Evolutionary conservation across 2,329 filamentous ascomycete species (phyloP).

Genomic region (Aspergillus melleus): DNA sequence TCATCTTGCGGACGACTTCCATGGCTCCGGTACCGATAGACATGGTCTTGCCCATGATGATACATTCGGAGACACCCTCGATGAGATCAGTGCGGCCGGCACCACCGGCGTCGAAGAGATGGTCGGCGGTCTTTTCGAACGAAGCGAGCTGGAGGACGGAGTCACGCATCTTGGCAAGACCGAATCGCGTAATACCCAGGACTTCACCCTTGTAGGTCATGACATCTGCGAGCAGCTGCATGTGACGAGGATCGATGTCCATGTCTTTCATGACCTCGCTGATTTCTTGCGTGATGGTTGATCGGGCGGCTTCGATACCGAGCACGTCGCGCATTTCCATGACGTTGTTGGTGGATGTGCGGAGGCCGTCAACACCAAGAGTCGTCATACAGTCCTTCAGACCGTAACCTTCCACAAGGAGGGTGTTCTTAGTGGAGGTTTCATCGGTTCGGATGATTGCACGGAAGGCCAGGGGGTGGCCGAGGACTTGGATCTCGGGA

Average conservation of each 20-base stretch:
- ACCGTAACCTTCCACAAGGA: conserved; percentile 92
- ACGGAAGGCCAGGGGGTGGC: conserved; percentile 80
- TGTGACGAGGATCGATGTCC: conserved; percentile 95
- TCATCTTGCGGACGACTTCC: conserved; percentile 78
- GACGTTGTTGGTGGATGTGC: conserved; percentile 77
- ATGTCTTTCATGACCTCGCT: conserved; percentile 86
- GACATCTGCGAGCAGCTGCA: conserved; percentile 94
- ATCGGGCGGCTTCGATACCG: conserved; percentile 90
- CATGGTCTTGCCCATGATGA: conserved; percentile 98
- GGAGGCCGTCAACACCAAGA: conserved; percentile 78
- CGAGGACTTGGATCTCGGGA: conserved; percentile 81
- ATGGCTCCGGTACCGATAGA: conserved; percentile 87
- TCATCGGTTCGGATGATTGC: conserved; percentile 86
- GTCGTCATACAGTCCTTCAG: conserved; percentile 89
- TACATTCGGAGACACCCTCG: conserved; percentile 92
- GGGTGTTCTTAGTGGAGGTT: conserved; percentile 66
- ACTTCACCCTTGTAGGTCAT: conserved; percentile 99
- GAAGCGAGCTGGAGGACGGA: conserved; percentile 89
- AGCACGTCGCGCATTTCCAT: conserved; percentile 86
- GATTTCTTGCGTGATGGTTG: conserved; percentile 88
- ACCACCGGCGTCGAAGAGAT: conserved; percentile 91
- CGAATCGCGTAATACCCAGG: conserved; percentile 93
- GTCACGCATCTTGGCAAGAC: conserved; percentile 94
- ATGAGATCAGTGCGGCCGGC: conserved; percentile 90
- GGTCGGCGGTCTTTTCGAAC: conserved; percentile 98